phyloP scores from a whole-genome alignment of 2,329 filamentous ascomycete genomes.

The Drechmeria coniospora region DNA sequence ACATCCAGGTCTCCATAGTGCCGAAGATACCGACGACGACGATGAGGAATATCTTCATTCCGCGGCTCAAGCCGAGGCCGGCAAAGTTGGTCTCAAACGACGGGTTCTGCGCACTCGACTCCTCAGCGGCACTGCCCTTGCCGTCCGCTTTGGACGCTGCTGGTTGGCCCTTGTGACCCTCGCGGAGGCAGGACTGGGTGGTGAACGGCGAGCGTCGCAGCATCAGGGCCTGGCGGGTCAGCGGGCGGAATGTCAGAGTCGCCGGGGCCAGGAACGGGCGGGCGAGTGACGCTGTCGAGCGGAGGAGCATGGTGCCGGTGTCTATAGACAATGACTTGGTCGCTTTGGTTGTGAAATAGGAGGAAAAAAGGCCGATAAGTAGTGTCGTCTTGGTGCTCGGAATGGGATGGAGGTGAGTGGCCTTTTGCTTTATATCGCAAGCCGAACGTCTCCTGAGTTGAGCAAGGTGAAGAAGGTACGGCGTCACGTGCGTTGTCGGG shows the following conservation, averaged over 20 bases:
- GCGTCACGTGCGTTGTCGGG: too few relatives aligned
- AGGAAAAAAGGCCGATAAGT: too few relatives aligned
- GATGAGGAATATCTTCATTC: slow-evolving; percentile 11
- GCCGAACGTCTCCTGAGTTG: too few relatives aligned
- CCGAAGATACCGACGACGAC: slow-evolving; percentile 14
- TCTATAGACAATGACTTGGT: too few relatives aligned
- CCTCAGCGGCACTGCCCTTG: neutral
- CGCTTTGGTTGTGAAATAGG: too few relatives aligned
- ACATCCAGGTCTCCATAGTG: slow-evolving; percentile 18
- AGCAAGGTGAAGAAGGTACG: too few relatives aligned
- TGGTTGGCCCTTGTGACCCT: neutral
- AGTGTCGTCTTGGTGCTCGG: too few relatives aligned
- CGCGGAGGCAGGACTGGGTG: neutral
- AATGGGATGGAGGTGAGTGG: too few relatives aligned
- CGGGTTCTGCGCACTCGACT: neutral
- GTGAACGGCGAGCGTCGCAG: neutral
- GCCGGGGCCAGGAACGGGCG: neutral
- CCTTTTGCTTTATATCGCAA: too few relatives aligned
- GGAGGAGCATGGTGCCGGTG: too few relatives aligned
- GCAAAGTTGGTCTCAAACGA: slow-evolving; percentile 4
- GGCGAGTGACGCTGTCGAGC: too few relatives aligned
- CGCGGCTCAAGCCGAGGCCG: slow-evolving; percentile 13
- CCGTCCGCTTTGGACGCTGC: neutral
- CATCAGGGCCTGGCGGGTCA: neutral
- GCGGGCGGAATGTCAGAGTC: neutral